Conservation (phyloP, 139 green algal genomes). For the Picochlorum sp. region DNA sequence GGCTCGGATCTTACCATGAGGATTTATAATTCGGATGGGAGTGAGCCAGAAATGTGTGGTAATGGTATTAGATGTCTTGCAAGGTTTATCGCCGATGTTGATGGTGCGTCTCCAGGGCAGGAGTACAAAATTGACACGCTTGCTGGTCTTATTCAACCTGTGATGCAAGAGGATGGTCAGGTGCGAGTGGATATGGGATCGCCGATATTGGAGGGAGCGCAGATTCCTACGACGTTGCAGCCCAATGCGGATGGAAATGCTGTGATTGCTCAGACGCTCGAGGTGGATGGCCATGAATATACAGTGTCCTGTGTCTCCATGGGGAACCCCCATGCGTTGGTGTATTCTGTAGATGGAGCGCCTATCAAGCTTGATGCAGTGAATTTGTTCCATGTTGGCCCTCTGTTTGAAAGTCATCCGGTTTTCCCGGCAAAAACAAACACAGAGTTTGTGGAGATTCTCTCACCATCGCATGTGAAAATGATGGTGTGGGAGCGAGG, state of each 20-base stretch:
- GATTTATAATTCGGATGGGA: conserved; percentile 96
- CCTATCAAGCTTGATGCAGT: conserved; percentile 71
- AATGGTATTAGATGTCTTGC: conserved; percentile 97
- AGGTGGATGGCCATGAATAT: conserved; percentile 67
- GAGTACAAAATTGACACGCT: conserved; percentile 82
- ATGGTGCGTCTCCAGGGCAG: conserved; percentile 29
- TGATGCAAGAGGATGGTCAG: conserved; percentile 78
- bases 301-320: conserved; percentile 87
- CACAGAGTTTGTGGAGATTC: conserved; percentile 63
- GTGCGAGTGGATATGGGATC: conserved; percentile 93
- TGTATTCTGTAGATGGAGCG: conserved; percentile 57
- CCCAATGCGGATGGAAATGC: conserved; percentile 41
- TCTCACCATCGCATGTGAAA: conserved; percentile 60
- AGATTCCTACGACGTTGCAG: conserved; percentile 79
- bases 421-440: conserved; percentile 92
- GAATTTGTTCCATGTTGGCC: conserved; percentile 61
- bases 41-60: conserved; percentile 98
- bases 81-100: conserved; percentile 78
- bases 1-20: conserved; percentile 88
- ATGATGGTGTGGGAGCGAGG: conserved; percentile 97
- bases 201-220: conserved; percentile 64
- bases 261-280: conserved; percentile 62
- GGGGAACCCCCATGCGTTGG: conserved; percentile 95
- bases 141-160: conserved; percentile 88
- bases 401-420: conserved; percentile 82